Base-by-base conservation (phyloP, 2,329 filamentous ascomycete species). In the Penicillium sp. region DNA sequence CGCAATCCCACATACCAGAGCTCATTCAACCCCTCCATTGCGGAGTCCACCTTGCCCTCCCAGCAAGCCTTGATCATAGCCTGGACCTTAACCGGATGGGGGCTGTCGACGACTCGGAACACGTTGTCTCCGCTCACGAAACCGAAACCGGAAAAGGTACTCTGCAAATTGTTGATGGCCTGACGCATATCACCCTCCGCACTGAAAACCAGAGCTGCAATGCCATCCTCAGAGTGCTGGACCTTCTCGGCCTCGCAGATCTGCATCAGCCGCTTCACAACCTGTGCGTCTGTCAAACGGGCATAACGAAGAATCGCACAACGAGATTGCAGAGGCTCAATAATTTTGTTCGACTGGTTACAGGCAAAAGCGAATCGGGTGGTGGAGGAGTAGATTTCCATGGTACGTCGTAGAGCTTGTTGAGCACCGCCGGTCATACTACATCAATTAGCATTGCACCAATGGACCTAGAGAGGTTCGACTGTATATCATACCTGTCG, bases 281-380 rank as follows among this genome's bases (percentile, higher is more conserved):
- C 86, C 73, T 99, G 93, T 11, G 85, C 88, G 71, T 99, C 94
- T 2, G 93, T 97, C 62, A 99, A 82, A 53, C 93, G 88, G 31
- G 92, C 88, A 75, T 97, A 99, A 56, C 94, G 88, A 52, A 99
- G 83, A 70, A 99, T 97, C 18, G 94, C 94, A 72, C 94, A 99
- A 67, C 94, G 86, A 16, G 92, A 97, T 75, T 99, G 94, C 48
- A 99, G 81, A n/a, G 94, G 94, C 75, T 99, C 94, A 74, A 99
- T 99, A 71, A 99, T 97, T 78, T 97, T 99, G 80, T 97, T 99
- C 59, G 90, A 94, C 79, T 96, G 91, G 74, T 99, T 99, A 81
- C 94, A 99, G 2, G 94, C 94, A 69, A 99, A 99, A 0, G 94
- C 94, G 70, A 99, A 99, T 55, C 94, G 85, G 2, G 94, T 99